These are phyloP conservation scores for Fagus crenata DNA, from an alignment of 306 rosid species.

Conservation along the genomic window DNA sequence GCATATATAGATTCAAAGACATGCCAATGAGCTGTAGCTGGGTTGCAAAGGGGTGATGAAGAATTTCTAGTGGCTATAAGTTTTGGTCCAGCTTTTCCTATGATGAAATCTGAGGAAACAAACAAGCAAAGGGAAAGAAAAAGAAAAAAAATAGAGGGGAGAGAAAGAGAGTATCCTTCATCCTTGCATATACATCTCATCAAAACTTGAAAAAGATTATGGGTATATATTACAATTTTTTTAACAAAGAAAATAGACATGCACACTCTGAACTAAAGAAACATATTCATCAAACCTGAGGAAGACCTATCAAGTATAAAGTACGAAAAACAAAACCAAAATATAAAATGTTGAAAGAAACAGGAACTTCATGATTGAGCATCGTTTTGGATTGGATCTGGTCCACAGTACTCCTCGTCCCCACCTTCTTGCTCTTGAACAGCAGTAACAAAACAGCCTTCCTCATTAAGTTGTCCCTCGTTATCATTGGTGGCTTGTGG, in stretches of 20 bases:
- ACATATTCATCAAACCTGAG: slow-evolving; percentile 14
- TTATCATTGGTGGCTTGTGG: slow-evolving; percentile 57
- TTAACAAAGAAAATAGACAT: not conserved
- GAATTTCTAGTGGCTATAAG: too few relatives aligned
- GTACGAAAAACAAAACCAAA: slow-evolving; percentile 20
- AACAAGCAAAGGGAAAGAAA: too few relatives aligned
- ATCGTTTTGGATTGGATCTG: slow-evolving; percentile 57
- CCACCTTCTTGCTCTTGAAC: slow-evolving; percentile 57
- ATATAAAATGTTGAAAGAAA: not conserved
- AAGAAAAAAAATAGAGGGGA: too few relatives aligned
- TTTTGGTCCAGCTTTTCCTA: too few relatives aligned
- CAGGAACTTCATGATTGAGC: slow-evolving; percentile 39
- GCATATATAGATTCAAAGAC: too few relatives aligned
- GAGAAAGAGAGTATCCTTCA: not conserved
- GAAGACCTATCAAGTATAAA: slow-evolving; percentile 22
- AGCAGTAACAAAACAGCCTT: slow-evolving; percentile 47
- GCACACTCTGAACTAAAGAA: slow-evolving; percentile 6
- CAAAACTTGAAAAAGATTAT: not conserved
- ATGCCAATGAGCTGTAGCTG: too few relatives aligned
- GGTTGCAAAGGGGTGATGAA: too few relatives aligned
- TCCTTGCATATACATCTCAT: not conserved
- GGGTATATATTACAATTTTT: slow-evolving; percentile 15
- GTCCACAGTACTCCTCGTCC: slow-evolving; percentile 55
- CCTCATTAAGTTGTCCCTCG: slow-evolving; percentile 59
- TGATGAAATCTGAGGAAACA: too few relatives aligned